Percentiles rank a stretch among this genome's conserved stretches.
These are phyloP conservation scores for Epichloe hybrida DNA, from an alignment of 2,329 filamentous ascomycete genomes.

Conservation along the genomic window DNA sequence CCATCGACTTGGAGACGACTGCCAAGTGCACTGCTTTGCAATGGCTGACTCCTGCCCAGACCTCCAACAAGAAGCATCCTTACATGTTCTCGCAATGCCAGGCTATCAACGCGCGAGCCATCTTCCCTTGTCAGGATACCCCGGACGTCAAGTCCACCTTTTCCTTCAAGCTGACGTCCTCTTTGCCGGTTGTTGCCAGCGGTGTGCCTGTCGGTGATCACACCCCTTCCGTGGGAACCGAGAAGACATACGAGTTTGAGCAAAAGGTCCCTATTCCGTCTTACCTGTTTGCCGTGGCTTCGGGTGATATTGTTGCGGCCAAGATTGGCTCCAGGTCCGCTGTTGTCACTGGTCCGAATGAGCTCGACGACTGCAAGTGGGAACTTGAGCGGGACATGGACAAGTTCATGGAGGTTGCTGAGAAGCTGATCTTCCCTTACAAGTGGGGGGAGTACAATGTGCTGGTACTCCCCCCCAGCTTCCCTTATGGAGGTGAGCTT, in stretches of 20 bases:
- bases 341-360: conserved; percentile 79
- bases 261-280: conserved; percentile 87
- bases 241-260: conserved; percentile 68
- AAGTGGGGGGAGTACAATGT: conserved; percentile 97
- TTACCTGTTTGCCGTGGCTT: conserved; percentile 88
- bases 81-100: conserved; percentile 99
- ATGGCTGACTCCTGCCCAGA: conserved; percentile 89
- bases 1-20: conserved; percentile 69
- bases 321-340: conserved; percentile 72
- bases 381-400: conserved; percentile 87
- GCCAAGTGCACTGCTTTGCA: conserved; percentile 82
- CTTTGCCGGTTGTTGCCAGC: conserved; percentile 81
- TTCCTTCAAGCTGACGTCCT: conserved; percentile 75
- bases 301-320: conserved; percentile 73
- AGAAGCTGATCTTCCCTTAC: conserved; percentile 73
- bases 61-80: conserved; percentile 86
- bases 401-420: conserved; percentile 77
- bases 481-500: conserved; percentile 60
- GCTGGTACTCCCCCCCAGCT: conserved; percentile 80
- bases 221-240: conserved; percentile 28
- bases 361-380: conserved; percentile 72
- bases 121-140: conserved; percentile 95
- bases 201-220: conserved; percentile 48
- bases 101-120: conserved; percentile 83
- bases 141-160: conserved; percentile 96